These are phyloP conservation scores for Penicillium ochrochloron DNA, from an alignment of 495 filamentous ascomycete species.

Conservation along the genomic window DNA sequence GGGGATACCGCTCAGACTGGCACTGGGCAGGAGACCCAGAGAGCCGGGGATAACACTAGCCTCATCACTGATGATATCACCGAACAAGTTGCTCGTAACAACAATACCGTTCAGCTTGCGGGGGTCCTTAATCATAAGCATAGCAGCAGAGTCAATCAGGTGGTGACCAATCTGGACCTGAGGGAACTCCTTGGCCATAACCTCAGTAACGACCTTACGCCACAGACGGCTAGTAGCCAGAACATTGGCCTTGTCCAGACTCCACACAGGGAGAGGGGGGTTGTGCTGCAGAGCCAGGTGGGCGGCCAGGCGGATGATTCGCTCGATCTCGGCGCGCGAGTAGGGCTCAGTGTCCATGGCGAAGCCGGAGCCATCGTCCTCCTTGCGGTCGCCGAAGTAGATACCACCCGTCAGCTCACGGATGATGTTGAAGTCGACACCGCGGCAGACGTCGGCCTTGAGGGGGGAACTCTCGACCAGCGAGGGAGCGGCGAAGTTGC, in stretches of 20 bases:
- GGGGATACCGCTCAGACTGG: conserved; percentile 83
- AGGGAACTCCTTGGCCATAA: conserved; percentile 83
- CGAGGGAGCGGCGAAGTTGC: conserved; percentile 90
- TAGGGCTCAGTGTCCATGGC: conserved; percentile 93
- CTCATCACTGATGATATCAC: conserved; percentile 96
- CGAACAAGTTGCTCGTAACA: conserved; percentile 93
- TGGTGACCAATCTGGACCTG: conserved; percentile 83
- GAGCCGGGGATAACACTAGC: conserved; percentile 94
- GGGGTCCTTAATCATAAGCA: conserved; percentile 97
- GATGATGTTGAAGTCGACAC: conserved; percentile 92
- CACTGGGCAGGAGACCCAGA: conserved; percentile 87
- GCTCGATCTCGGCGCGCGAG: conserved; percentile 84
- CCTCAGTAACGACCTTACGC: conserved; percentile 83
- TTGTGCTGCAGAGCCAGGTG: conserved; percentile 78
- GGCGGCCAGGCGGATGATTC: conserved; percentile 81
- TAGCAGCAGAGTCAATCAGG: conserved; percentile 92
- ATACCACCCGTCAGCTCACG: conserved; percentile 95
- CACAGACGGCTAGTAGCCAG: conserved; percentile 88
- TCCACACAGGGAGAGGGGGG: conserved; percentile 84
- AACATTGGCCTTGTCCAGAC: conserved; percentile 96
- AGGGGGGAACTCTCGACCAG: conserved; percentile 89
- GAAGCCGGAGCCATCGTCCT: conserved; percentile 74
- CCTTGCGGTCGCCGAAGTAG: conserved; percentile 94
- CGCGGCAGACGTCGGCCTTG: conserved; percentile 82
- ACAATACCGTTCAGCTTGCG: conserved; percentile 88